Base-by-base conservation (phyloP, 495 filamentous ascomycete species). In the Baudoinia panamericana region DNA sequence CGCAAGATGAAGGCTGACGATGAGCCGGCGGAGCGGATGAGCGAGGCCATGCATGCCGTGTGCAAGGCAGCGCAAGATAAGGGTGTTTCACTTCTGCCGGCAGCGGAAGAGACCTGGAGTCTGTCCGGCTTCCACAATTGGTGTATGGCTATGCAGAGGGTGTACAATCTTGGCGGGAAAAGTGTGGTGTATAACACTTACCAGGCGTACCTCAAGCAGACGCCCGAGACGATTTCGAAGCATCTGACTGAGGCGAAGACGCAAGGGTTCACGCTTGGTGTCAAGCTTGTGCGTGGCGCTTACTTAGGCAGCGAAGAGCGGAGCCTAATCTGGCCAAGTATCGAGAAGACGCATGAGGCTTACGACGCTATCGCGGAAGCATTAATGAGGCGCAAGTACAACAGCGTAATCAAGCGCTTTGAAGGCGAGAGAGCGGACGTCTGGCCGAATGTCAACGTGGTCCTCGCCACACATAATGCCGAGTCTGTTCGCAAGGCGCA, bases 391-490 rank as follows among this genome's bases (percentile, higher is more conserved):
- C 48, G 53, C 6, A 17, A 55, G 32, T 78, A 76, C 55, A 67
- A 69, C 46, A 44, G 55, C 5, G 61, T 70, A 32, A 60, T 78
- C 1, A 57, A 70, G 9, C 50, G 67, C 11, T 51, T 62, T 0
- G 50, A 56, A 0, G 52, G 53, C 8, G 51, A 61, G 25, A 50
- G 51, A 6, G 41, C 46, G 0, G 49, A 54, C 7, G 55, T 60
- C 5, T 79, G 85, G 45, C 81, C 83, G 0, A 54, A 64, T 3
- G 69, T 82, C 19, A 71, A 74, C 50, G 61, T 92, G 23, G 75
- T 94, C 28, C 71, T 96, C 24, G 90, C 87, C 23, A 82, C 81
- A n/a, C 90, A 97, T 63, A 97, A 95, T 60, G 73, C 70, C n/a
- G 75, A 73, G 16, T 84, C 85, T 10, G 79, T 94, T 9, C 62